phyloP scores from a whole-genome alignment of 1,139 yeast species.

The Wickerhamomyces sp. region DNA sequence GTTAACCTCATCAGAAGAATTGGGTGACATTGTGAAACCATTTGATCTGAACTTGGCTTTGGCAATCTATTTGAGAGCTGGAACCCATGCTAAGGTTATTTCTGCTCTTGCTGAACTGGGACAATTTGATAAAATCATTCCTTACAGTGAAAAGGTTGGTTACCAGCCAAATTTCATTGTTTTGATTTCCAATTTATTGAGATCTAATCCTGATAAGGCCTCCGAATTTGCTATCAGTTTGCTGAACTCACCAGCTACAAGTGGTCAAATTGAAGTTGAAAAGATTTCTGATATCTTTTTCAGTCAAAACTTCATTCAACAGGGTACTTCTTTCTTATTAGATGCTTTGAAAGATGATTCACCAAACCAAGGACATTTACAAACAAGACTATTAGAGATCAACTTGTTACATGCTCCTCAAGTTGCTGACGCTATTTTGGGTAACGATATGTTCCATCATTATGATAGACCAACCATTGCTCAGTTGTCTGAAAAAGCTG shows the following conservation, averaged over 20 bases:
- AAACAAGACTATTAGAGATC: slow-evolving; percentile 90
- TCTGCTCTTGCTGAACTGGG: slow-evolving; percentile 92
- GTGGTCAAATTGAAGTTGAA: slow-evolving; percentile 72
- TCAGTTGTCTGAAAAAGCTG: slow-evolving; percentile 88
- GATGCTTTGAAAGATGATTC: slow-evolving; percentile 93
- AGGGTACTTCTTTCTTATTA: slow-evolving; percentile 96
- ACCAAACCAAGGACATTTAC: slow-evolving; percentile 94
- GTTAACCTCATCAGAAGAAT: slow-evolving; percentile 88
- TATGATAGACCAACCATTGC: slow-evolving; percentile 94
- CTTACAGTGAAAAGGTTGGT: slow-evolving; percentile 86
- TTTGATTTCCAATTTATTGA: slow-evolving; percentile 82
- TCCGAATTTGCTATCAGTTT: slow-evolving; percentile 93
- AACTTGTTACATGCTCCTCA: slow-evolving; percentile 96
- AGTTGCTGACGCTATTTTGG: slow-evolving; percentile 97
- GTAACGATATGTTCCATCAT: slow-evolving; percentile 93
- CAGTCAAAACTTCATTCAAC: slow-evolving; percentile 91
- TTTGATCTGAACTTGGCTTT: slow-evolving; percentile 81
- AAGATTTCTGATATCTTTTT: slow-evolving; percentile 90
- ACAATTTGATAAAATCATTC: slow-evolving; percentile 92
- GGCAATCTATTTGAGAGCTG: slow-evolving; percentile 85
- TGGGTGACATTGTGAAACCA: slow-evolving; percentile 93
- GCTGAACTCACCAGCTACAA: slow-evolving; percentile 55
- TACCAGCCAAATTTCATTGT: slow-evolving; percentile 89
- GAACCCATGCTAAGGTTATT: slow-evolving; percentile 85
- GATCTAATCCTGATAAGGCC: slow-evolving; percentile 96